Conservation (phyloP, 495 filamentous ascomycete species). For the Aspergillus affinis region DNA sequence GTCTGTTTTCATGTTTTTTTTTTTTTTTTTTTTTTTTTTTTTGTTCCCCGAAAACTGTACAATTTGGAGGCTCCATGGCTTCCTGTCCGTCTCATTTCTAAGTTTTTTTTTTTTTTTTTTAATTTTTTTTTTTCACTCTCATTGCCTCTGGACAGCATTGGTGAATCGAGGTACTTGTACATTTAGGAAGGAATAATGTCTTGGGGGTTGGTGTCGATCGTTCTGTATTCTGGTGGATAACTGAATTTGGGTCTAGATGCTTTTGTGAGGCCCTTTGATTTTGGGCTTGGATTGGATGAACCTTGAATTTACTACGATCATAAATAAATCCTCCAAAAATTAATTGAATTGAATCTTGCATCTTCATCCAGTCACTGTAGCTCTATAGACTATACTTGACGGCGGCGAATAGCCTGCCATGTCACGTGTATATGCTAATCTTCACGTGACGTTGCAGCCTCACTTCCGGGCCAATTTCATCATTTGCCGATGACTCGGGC, state of each 20-base stretch:
- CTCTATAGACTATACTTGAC: too few species aligned
- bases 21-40: background rate
- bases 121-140: background rate
- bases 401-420: background rate
- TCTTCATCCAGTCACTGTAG: too few species aligned
- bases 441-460: background rate
- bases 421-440: background rate
- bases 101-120: too few species aligned
- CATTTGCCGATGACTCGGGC: background rate
- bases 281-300: background rate
- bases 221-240: background rate
- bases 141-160: background rate
- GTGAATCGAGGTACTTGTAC: background rate
- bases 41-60: background rate
- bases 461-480: slow-evolving; percentile 1
- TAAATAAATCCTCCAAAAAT: too few species aligned
- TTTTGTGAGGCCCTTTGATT: background rate
- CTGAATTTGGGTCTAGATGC: background rate
- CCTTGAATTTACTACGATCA: background rate
- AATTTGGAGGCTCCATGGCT: background rate
- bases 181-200: background rate
- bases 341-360: too few species aligned
- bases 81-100: background rate
- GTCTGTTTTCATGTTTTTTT: too few species aligned
- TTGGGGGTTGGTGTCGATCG: background rate